A percentile compares a stretch with the other conserved stretches of the same genome.
Conservation (phyloP, 441 rosid species). For the Adansonia gregorii region DNA sequence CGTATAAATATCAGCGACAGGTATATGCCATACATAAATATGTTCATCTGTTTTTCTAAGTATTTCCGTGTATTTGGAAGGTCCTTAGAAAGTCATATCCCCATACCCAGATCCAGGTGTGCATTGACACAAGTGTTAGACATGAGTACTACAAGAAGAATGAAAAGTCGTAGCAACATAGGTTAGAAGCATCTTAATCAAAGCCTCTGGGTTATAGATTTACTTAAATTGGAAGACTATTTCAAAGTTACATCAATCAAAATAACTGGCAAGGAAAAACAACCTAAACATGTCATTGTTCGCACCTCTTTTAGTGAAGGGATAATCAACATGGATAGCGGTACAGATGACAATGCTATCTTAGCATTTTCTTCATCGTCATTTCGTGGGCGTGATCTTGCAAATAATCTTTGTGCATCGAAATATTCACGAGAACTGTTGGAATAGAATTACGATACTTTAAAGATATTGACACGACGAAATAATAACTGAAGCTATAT, state of each 20-base stretch:
- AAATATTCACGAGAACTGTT: slow-evolving; percentile 60
- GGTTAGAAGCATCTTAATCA: slow-evolving; percentile 5
- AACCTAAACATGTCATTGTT: background rate
- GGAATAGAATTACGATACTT: slow-evolving; percentile 27
- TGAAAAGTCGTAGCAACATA: too few relatives aligned
- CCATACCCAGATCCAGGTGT: too few relatives aligned
- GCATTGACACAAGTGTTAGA: too few relatives aligned
- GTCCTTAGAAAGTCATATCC: too few relatives aligned
- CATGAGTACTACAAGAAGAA: too few relatives aligned
- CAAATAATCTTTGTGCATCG: slow-evolving; percentile 53
- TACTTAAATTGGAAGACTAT: background rate
- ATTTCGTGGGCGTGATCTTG: slow-evolving; percentile 56
- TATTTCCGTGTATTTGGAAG: too few relatives aligned
- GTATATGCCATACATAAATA: too few relatives aligned
- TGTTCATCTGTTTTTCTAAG: too few relatives aligned
- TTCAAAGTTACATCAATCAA: slow-evolving; percentile 18
- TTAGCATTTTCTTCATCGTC: slow-evolving; percentile 74
- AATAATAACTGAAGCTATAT: slow-evolving; percentile 15
- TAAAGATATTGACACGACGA: slow-evolving; percentile 19
- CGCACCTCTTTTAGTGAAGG: slow-evolving; percentile 90
- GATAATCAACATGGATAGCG: slow-evolving; percentile 75
- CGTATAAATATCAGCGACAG: too few relatives aligned
- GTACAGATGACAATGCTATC: slow-evolving; percentile 57
- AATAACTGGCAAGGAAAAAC: slow-evolving; percentile 8
- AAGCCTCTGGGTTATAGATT: background rate